phyloP scores from a whole-genome alignment of 1,284 basidiomycete genomes.

The Pascua sp. region DNA sequence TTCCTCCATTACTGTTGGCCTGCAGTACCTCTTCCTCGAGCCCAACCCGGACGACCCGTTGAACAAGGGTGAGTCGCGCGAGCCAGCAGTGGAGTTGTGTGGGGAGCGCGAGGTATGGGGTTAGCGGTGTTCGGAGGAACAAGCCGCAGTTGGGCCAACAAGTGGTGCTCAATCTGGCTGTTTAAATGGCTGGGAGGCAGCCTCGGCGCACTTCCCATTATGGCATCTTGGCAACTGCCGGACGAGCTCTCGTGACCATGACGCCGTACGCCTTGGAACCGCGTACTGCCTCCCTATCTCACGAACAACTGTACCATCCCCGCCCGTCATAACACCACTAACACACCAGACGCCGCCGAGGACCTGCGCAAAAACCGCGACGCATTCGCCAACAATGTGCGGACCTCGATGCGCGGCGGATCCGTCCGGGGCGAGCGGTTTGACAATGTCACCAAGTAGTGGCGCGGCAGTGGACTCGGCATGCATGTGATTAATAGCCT shows the following conservation, averaged over 20 bases:
- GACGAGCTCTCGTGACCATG: no score
- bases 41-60: constrained; percentile 97
- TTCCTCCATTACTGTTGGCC: constrained; percentile 93
- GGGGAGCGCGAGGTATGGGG: background rate
- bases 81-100: background rate
- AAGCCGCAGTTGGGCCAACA: background rate
- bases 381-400: constrained; percentile 75
- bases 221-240: background rate
- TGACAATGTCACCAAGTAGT: constrained; percentile 58
- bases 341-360: constrained; percentile 79
- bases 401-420: constrained; percentile 74
- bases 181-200: no score
- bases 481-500: background rate
- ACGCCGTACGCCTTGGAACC: no score
- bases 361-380: constrained; percentile 82
- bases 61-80: constrained; percentile 76
- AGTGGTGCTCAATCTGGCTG: no score
- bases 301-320: no score
- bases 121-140: background rate
- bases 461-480: background rate
- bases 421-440: constrained; percentile 71
- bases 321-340: background rate
- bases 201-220: no score
- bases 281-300: background rate
- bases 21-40: constrained; percentile 97